Percentiles rank a stretch among this genome's conserved stretches.
Conservation (phyloP, 352 stramenopile genomes). For the Pythium dissotocum region DNA sequence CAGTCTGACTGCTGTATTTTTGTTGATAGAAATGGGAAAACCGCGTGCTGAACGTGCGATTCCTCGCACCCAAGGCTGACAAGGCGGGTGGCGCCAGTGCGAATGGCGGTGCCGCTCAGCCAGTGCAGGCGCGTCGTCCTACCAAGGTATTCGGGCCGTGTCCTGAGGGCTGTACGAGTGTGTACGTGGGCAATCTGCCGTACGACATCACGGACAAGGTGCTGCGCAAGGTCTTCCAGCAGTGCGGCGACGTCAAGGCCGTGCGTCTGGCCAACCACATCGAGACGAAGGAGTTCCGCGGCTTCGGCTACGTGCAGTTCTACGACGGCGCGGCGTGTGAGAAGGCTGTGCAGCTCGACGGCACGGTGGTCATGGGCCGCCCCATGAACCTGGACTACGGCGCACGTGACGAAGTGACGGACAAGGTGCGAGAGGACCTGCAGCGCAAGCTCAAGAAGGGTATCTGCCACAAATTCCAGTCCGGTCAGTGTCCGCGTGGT, state of each 20-base stretch:
- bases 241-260: slow-evolving; percentile 74
- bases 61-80: slow-evolving; percentile 70
- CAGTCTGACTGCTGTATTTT: not conserved
- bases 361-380: slow-evolving; percentile 81
- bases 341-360: slow-evolving; percentile 76
- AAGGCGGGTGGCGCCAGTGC: not conserved
- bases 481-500: slow-evolving; percentile 35
- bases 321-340: slow-evolving; percentile 88
- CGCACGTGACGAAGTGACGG: slow-evolving; percentile 60
- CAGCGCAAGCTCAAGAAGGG: slow-evolving; percentile 59
- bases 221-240: slow-evolving; percentile 78
- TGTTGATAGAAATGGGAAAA: slow-evolving; percentile 75
- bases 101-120: not conserved
- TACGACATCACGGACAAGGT: slow-evolving; percentile 93
- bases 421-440: slow-evolving; percentile 68
- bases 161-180: slow-evolving; percentile 86
- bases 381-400: slow-evolving; percentile 86
- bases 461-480: slow-evolving; percentile 45
- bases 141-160: slow-evolving; percentile 60
- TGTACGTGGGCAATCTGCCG: slow-evolving; percentile 97
- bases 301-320: slow-evolving; percentile 93
- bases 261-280: slow-evolving; percentile 87
- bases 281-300: slow-evolving; percentile 83
- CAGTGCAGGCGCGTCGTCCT: slow-evolving; percentile 19
- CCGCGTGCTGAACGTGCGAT: slow-evolving; percentile 79